Evolutionary conservation across 225 moss, liverwort and hornwort genomes (phyloP), one percentile per base, ranked within the genome.

Genomic region (Bryoerythrophyllum caledonicum): DNA sequence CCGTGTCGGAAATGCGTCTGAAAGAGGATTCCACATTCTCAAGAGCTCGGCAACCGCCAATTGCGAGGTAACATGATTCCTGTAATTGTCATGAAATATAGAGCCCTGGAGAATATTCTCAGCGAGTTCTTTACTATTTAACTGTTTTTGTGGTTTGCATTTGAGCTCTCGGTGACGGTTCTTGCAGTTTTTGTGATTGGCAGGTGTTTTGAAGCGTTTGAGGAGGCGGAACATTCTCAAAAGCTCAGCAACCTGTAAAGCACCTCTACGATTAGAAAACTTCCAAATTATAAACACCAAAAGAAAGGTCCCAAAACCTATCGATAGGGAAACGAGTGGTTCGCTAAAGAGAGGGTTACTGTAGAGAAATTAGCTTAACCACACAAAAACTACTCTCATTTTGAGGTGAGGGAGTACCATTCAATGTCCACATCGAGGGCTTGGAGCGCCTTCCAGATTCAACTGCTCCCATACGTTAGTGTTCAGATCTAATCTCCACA

Each of bases 381-480:
- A 78, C 67, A 75, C 74, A 70, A 81, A 60, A 23, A 48, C 5
- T 34, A 58, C 20, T 49, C 38, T 38, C 27, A 48, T 17, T 59
- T 66, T 35, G 30, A 70, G 51, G 38, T 7, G 34, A 86, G 51
- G 1, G 49, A 57, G 54, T 85, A 93, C 93, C 91, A 93, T 93
- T 70, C 93, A 84, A 74, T 93, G 93, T 56, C 93, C 93, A 21
- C 91, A 93, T 69, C 93, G 84, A 76, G 93, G 87, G 72, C 91
- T 93, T 37, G 93, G 93, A 79, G 91, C 89, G 55, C 89, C 91
- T 74, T 93, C 91, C 20, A 93, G 82, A 71, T 86, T 89, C 76
- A 93, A 83, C 65, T 93, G 93, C 78, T 93, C 93, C 93, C 93
- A 93, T 38, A 91, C 89, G 74, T 93, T 93, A 56, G 93, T 93